Conservation (phyloP, 305 asterid species). For the Fraxinus albicans region DNA sequence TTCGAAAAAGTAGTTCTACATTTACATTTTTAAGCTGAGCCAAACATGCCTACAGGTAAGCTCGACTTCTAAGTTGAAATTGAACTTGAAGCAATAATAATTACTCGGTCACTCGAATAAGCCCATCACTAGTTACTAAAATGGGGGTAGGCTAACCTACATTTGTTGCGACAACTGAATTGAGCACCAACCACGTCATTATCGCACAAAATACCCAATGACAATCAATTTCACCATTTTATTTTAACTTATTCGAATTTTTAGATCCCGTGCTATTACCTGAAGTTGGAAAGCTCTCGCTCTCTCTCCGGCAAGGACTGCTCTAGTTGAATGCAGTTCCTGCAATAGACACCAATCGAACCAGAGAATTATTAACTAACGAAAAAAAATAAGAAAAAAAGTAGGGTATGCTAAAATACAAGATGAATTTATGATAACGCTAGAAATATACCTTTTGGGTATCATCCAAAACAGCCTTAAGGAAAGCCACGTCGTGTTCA, state of each 20-base stretch:
- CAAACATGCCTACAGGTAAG: neutral
- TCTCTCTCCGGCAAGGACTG: conserved; percentile 85
- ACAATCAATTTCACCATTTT: neutral
- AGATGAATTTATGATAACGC: neutral
- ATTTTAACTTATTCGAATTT: neutral
- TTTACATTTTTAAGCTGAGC: neutral
- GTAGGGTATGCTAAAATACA: neutral
- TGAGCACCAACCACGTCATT: neutral
- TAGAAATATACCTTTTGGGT: conserved; percentile 73
- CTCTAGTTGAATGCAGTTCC: conserved; percentile 98
- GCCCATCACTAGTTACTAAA: neutral
- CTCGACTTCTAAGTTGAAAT: neutral
- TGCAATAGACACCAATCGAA: conserved; percentile 25
- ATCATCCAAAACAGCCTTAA: conserved; percentile 89
- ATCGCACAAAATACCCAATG: neutral
- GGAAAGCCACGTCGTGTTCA: conserved; percentile 95
- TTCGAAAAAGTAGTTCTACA: neutral
- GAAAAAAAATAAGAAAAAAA: conserved; percentile 1
- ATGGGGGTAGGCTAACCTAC: neutral
- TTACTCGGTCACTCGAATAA: neutral
- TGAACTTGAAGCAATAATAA: neutral
- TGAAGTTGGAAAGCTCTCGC: conserved; percentile 94
- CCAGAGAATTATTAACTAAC: neutral
- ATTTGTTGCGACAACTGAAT: neutral
- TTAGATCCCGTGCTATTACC: conserved; percentile 40